A percentile compares a stretch with the other conserved stretches of the same genome.
phyloP scores from a whole-genome alignment of 768 basidiomycete species.

The Crepidotus variabilis region DNA sequence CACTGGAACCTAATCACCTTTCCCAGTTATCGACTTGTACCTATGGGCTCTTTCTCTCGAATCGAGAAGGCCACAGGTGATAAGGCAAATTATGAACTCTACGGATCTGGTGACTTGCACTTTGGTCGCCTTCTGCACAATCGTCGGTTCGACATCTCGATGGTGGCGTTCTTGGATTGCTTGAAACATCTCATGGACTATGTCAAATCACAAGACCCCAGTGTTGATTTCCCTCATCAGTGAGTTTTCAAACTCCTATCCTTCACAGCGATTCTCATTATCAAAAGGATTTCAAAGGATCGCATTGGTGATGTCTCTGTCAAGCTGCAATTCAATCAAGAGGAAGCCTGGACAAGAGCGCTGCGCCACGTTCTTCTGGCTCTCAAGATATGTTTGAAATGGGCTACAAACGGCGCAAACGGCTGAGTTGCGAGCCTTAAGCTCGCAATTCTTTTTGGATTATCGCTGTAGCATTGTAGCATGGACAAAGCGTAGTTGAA shows the following conservation, averaged over 20 bases:
- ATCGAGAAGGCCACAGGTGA: conserved; percentile 83
- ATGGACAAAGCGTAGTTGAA: no score
- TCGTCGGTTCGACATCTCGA: conserved; percentile 90
- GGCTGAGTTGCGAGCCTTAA: conserved; percentile 32
- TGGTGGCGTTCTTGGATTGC: conserved; percentile 96
- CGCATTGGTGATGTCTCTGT: conserved; percentile 95
- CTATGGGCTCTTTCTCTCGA: conserved; percentile 93
- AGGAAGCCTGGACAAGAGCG: conserved; percentile 94
- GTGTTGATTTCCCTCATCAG: conserved; percentile 84
- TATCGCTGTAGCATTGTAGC: not conserved
- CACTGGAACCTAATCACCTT: not conserved
- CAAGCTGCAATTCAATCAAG: conserved; percentile 91
- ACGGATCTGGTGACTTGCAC: conserved; percentile 91
- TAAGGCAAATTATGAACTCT: conserved; percentile 85
- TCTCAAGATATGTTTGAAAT: conserved; percentile 83
- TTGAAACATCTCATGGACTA: conserved; percentile 88
- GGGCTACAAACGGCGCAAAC: conserved; percentile 76
- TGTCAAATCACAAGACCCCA: conserved; percentile 68
- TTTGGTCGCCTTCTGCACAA: conserved; percentile 89
- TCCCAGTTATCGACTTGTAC: conserved; percentile 80
- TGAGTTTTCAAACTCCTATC: conserved; percentile 40
- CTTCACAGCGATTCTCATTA: conserved; percentile 5
- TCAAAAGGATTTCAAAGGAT: conserved; percentile 78
- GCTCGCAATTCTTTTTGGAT: no score
- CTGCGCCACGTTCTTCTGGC: conserved; percentile 88